A percentile compares a stretch with the other conserved stretches of the same genome.
Conservation (phyloP, 768 basidiomycete species). For the Dentipellis sp. region DNA sequence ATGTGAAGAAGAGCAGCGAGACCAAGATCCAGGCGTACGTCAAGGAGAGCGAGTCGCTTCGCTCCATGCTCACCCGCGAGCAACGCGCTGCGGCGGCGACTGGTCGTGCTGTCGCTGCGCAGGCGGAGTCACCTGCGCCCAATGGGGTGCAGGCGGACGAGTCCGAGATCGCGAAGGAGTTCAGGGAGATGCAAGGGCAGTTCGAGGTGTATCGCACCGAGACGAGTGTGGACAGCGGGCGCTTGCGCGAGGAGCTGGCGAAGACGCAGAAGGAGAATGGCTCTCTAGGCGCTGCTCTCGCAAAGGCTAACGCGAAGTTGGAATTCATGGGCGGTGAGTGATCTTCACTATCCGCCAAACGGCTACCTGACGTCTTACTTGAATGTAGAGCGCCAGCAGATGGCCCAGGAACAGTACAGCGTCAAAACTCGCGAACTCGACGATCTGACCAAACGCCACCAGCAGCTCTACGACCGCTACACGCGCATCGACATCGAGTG, state of each 20-base stretch:
- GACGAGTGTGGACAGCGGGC: constrained; percentile 68
- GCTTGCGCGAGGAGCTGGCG: constrained; percentile 61
- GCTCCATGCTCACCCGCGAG: constrained; percentile 57
- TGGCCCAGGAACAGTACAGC: constrained; percentile 58
- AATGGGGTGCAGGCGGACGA: constrained; percentile 5
- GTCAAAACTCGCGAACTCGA: constrained; percentile 59
- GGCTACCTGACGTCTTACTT: neutral
- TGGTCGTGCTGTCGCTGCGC: neutral
- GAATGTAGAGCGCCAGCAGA: constrained; percentile 53
- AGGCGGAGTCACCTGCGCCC: constrained; percentile 12
- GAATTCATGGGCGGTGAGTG: constrained; percentile 67
- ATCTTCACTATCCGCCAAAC: neutral
- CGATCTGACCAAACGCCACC: constrained; percentile 57
- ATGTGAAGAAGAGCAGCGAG: constrained; percentile 63
- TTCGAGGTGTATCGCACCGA: constrained; percentile 77
- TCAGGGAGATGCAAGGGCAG: constrained; percentile 67
- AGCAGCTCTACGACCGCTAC: constrained; percentile 65
- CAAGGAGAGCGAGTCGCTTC: constrained; percentile 84
- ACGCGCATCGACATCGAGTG: constrained; percentile 70
- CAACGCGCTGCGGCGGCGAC: constrained; percentile 22
- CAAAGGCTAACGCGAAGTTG: constrained; percentile 76
- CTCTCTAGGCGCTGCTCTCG: constrained; percentile 54
- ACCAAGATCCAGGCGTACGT: constrained; percentile 69
- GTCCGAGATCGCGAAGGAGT: constrained; percentile 42
- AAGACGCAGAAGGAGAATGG: constrained; percentile 60